A percentile compares a stretch with the other conserved stretches of the same genome.
phyloP scores from a whole-genome alignment of 2,329 filamentous ascomycete genomes.

The Graphiopsis chlorocephala region DNA sequence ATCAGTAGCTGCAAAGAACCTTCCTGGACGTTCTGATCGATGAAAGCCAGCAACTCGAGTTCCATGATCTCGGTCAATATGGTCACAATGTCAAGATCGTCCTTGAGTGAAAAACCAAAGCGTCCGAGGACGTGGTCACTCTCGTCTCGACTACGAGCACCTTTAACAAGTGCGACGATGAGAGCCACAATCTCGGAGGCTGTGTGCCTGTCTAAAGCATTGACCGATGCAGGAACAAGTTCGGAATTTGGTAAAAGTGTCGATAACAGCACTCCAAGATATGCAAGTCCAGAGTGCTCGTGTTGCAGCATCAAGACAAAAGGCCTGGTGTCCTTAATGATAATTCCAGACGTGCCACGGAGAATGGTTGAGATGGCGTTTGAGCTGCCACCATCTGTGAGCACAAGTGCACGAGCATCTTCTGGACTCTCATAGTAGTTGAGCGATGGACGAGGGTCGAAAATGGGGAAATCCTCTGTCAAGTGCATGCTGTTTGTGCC shows the following conservation, averaged over 20 bases:
- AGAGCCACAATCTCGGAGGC: conserved; percentile 72
- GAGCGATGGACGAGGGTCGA: conserved; percentile 39
- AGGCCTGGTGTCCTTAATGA: conserved; percentile 74
- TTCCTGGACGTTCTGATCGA: conserved; percentile 56
- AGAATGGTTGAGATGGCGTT: conserved; percentile 59
- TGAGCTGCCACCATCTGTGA: conserved; percentile 3
- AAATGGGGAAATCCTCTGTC: conserved; percentile 61
- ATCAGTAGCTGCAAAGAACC: conserved; percentile 66
- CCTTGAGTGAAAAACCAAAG: conserved; percentile 47
- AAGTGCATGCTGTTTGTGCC: conserved; percentile 77
- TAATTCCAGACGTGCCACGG: conserved; percentile 63
- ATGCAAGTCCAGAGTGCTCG: conserved; percentile 73
- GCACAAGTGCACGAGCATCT: conserved; percentile 2
- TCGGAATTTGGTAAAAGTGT: conserved; percentile 57
- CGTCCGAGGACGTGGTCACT: conserved; percentile 49
- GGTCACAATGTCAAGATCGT: conserved; percentile 70
- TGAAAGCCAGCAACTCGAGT: conserved; percentile 52
- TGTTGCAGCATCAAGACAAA: conserved; percentile 73
- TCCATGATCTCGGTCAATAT: conserved; percentile 86
- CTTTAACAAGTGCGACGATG: conserved; percentile 64
- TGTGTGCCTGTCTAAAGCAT: conserved; percentile 54
- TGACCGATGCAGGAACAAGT: conserved; percentile 18
- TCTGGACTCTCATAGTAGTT: background rate
- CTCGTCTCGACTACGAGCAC: conserved; percentile 29
- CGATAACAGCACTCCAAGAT: conserved; percentile 73